Percentiles rank a stretch among this genome's conserved stretches.
These are phyloP conservation scores for Cardamine occulta DNA, from an alignment of 345 rosid species.

Conservation along the genomic window DNA sequence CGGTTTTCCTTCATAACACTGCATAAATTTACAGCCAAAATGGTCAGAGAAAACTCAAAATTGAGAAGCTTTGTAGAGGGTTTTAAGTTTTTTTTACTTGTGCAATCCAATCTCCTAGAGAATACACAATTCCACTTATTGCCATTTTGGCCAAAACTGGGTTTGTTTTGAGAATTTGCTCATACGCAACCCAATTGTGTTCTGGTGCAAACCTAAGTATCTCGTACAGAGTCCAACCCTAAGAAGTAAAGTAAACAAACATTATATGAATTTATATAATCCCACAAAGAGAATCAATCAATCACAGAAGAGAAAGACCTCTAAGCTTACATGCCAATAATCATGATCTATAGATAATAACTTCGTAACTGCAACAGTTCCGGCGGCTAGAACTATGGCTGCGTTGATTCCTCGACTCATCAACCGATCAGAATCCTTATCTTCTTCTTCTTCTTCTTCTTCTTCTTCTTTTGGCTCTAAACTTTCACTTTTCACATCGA, in stretches of 20 bases:
- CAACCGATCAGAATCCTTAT: conserved; percentile 44
- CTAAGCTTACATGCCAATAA: conserved; percentile 88
- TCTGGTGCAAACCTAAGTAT: conserved; percentile 78
- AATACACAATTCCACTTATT: conserved; percentile 86
- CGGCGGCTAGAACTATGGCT: conserved; percentile 75
- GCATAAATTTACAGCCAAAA: conserved; percentile 27
- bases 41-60: conserved; percentile 1
- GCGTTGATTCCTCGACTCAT: conserved; percentile 70
- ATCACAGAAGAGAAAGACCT: not conserved
- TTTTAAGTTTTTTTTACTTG: conserved; percentile 60
- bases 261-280: not conserved
- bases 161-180: conserved; percentile 76
- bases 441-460: conserved; percentile 12
- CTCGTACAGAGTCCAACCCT: conserved; percentile 98
- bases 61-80: not conserved
- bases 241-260: conserved; percentile 11
- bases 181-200: conserved; percentile 95
- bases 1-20: conserved; percentile 92
- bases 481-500: conserved; percentile 35
- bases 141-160: conserved; percentile 97
- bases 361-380: conserved; percentile 75
- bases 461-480: conserved; percentile 36
- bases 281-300: conserved; percentile 13
- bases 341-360: conserved; percentile 84
- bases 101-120: conserved; percentile 95